These are phyloP conservation scores for Corylus heterophylla DNA, from an alignment of 306 rosid species.

Conservation along the genomic window DNA sequence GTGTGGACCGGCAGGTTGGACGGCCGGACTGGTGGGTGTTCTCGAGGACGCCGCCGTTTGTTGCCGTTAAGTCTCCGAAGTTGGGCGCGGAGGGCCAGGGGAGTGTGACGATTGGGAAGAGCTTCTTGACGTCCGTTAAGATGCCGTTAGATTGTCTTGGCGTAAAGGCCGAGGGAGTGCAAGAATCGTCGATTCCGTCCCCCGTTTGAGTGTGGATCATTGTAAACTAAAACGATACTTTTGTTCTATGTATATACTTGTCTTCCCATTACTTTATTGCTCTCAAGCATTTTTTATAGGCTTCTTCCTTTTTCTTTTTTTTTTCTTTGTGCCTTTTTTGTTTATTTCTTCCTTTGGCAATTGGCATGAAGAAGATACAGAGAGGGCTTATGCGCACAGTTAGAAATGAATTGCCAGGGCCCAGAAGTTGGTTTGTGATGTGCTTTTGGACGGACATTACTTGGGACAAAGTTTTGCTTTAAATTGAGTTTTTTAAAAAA, in stretches of 20 bases:
- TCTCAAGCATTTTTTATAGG: no score
- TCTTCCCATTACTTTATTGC: background rate
- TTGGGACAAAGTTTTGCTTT: no score
- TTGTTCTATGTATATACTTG: background rate
- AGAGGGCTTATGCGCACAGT: no score
- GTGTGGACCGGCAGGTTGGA: conserved; percentile 23
- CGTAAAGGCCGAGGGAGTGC: background rate
- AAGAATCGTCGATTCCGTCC: background rate
- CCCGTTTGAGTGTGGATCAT: background rate
- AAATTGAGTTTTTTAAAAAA: no score
- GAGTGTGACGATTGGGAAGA: background rate
- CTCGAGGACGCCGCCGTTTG: conserved; percentile 23
- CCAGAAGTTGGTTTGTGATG: no score
- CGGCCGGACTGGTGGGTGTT: conserved; percentile 25
- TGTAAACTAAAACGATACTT: background rate
- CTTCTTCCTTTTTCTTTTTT: no score
- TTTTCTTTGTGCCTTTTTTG: no score
- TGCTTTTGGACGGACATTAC: no score
- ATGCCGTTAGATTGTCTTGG: conserved; percentile 12
- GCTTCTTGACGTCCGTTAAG: conserved; percentile 5
- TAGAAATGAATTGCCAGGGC: no score
- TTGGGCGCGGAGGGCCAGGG: background rate
- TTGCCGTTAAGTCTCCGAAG: conserved; percentile 21
- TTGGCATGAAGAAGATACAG: no score
- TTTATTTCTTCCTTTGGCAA: no score